Conservation (phyloP, 139 green algal species). For the Gonium pectorale region DNA sequence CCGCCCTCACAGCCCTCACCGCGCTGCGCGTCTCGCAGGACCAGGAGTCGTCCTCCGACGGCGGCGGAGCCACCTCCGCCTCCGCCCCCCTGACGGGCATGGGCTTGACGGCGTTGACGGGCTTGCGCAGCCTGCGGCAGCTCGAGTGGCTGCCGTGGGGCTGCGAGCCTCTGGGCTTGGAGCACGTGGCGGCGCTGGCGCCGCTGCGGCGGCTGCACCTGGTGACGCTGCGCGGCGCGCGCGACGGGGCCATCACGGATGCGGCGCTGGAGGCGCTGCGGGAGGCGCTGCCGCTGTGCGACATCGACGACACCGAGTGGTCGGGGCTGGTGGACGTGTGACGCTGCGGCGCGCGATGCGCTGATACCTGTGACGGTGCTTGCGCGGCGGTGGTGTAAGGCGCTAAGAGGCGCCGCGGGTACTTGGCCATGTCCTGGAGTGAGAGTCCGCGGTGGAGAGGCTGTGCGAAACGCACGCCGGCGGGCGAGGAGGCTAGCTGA, state of each 20-base stretch:
- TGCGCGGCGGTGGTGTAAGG: too few relatives aligned
- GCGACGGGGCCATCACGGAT: background rate
- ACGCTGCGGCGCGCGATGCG: too few relatives aligned
- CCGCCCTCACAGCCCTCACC: conserved; percentile 22
- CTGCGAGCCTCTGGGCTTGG: background rate
- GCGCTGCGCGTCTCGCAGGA: conserved; percentile 34
- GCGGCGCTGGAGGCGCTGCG: conserved; percentile 16
- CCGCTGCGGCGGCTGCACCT: conserved; percentile 34
- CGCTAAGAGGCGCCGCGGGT: too few relatives aligned
- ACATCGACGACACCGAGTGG: conserved; percentile 36
- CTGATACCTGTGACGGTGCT: too few relatives aligned
- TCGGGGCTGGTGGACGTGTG: conserved; percentile 24
- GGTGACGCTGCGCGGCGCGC: background rate
- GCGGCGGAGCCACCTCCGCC: too few relatives aligned
- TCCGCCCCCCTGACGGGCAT: background rate
- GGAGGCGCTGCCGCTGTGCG: conserved; percentile 10
- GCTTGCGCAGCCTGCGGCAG: conserved; percentile 6
- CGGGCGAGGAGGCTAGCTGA: too few relatives aligned
- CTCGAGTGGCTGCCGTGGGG: conserved; percentile 23
- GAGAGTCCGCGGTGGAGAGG: too few relatives aligned
- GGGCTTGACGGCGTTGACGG: background rate
- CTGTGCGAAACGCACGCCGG: too few relatives aligned
- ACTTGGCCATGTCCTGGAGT: too few relatives aligned
- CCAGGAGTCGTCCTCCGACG: too few relatives aligned
- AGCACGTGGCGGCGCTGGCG: conserved; percentile 23